These are phyloP conservation scores for Aotearoamyces nothofagi DNA, from an alignment of 2,329 filamentous ascomycete genomes.

Conservation along the genomic window DNA sequence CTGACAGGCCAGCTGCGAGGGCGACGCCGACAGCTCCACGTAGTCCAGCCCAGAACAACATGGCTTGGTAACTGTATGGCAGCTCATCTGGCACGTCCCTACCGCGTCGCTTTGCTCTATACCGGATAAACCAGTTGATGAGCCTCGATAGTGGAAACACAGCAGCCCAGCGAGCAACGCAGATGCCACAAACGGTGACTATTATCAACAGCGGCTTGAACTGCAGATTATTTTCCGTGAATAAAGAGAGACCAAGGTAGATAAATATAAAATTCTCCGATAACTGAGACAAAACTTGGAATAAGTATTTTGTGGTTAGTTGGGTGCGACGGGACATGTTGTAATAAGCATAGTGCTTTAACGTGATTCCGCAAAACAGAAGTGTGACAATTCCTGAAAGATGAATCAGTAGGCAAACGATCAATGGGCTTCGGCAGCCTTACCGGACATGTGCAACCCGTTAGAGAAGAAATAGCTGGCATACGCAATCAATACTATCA, in stretches of 20 bases:
- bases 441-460: slow-evolving; percentile 89
- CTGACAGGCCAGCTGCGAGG: slow-evolving; percentile 73
- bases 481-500: slow-evolving; percentile 88
- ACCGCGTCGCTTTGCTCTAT: slow-evolving; percentile 64
- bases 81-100: slow-evolving; percentile 72
- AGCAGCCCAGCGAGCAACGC: slow-evolving; percentile 79
- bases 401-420: slow-evolving; percentile 3
- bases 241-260: slow-evolving; percentile 86
- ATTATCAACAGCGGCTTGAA: slow-evolving; percentile 95
- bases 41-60: slow-evolving; percentile 98
- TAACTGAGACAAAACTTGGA: slow-evolving; percentile 84
- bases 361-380: slow-evolving; percentile 91
- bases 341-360: slow-evolving; percentile 99
- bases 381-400: slow-evolving; percentile 64
- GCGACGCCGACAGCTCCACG: slow-evolving; percentile 93
- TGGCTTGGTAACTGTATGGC: slow-evolving; percentile 92
- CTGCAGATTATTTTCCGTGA: slow-evolving; percentile 74
- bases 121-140: slow-evolving; percentile 88
- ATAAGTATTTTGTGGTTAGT: slow-evolving; percentile 94
- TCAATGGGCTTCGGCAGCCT: slow-evolving; percentile 19
- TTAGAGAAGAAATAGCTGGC: slow-evolving; percentile 97
- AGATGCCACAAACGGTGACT: slow-evolving; percentile 81
- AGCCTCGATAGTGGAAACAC: slow-evolving; percentile 83
- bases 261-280: slow-evolving; percentile 99
- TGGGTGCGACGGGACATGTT: slow-evolving; percentile 98